These are phyloP conservation scores for Handroanthus guayacan DNA, from an alignment of 257 asterid genomes.

Conservation along the genomic window DNA sequence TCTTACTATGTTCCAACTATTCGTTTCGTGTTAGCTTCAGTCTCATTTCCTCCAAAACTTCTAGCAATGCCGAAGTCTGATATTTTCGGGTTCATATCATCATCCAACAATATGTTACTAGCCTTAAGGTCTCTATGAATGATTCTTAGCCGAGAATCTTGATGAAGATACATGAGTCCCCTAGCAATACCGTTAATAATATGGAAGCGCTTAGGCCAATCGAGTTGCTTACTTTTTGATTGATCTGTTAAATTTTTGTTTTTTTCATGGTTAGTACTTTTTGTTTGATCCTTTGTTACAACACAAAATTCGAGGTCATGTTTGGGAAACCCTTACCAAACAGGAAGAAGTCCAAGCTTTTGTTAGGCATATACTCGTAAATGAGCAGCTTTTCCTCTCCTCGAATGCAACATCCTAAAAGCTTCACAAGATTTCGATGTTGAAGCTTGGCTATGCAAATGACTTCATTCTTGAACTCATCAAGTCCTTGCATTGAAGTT, in stretches of 20 bases:
- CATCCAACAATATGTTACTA: conserved; percentile 38
- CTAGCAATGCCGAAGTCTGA: conserved; percentile 42
- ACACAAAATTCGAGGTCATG: no score
- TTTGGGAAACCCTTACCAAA: conserved; percentile 21
- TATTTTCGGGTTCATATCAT: conserved; percentile 37
- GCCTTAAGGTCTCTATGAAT: conserved; percentile 41
- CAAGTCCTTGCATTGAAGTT: conserved; percentile 37
- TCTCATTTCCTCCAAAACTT: conserved; percentile 10
- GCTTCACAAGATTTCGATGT: conserved; percentile 41
- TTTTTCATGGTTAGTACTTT: background rate
- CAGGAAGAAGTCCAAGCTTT: conserved; percentile 37
- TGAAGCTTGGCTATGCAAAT: conserved; percentile 40
- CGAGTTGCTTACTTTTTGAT: conserved; percentile 3
- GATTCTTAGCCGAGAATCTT: conserved; percentile 44
- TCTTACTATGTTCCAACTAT: conserved; percentile 12
- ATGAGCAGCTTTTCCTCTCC: conserved; percentile 40
- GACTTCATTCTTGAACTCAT: conserved; percentile 40
- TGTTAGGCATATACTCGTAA: conserved; percentile 39
- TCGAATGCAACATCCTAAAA: conserved; percentile 16
- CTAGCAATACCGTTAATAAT: conserved; percentile 40
- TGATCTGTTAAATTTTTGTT: conserved; percentile 1
- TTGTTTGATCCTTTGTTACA: background rate
- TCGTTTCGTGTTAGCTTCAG: conserved; percentile 19
- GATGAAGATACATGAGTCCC: conserved; percentile 50
- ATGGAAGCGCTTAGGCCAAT: conserved; percentile 36